Evolutionary conservation across 2,329 filamentous ascomycete species (phyloP).

Genomic region (Neofusicoccum cordaticola): DNA sequence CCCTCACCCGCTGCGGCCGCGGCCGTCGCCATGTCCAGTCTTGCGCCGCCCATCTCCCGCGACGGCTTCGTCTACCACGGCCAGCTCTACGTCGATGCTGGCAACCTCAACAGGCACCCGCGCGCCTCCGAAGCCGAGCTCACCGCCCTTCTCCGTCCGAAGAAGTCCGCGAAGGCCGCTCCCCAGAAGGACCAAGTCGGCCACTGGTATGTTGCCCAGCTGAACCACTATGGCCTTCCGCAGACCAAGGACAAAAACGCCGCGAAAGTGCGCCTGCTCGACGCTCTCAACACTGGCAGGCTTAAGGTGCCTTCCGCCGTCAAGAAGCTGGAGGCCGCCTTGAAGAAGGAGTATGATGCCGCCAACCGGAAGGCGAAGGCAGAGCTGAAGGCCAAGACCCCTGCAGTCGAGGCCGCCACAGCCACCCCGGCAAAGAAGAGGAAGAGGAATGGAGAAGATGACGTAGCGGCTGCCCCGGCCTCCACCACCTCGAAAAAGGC

Average conservation of each 20-base stretch:
- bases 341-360: conserved; percentile 59
- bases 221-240: conserved; percentile 60
- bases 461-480: neutral
- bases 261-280: conserved; percentile 58
- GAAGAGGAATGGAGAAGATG: neutral
- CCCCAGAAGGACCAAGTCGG: conserved; percentile 50
- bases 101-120: conserved; percentile 31
- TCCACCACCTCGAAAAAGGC: neutral
- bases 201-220: conserved; percentile 62
- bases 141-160: conserved; percentile 28
- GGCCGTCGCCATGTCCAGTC: conserved; percentile 22
- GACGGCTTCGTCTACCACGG: conserved; percentile 31
- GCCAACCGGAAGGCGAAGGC: conserved; percentile 50
- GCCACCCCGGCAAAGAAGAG: neutral
- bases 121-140: conserved; percentile 32
- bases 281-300: conserved; percentile 51
- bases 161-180: conserved; percentile 16
- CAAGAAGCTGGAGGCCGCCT: conserved; percentile 48
- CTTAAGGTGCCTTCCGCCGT: conserved; percentile 52
- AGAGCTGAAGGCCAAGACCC: conserved; percentile 23
- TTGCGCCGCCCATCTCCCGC: conserved; percentile 29
- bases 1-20: neutral
- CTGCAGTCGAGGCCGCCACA: conserved; percentile 18
- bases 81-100: conserved; percentile 30
- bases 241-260: conserved; percentile 57